Percentiles rank a stretch among this genome's conserved stretches.
Evolutionary conservation across 148 eudicot genomes (phyloP).

Genomic region (Amaranthus hypochondriacus): DNA sequence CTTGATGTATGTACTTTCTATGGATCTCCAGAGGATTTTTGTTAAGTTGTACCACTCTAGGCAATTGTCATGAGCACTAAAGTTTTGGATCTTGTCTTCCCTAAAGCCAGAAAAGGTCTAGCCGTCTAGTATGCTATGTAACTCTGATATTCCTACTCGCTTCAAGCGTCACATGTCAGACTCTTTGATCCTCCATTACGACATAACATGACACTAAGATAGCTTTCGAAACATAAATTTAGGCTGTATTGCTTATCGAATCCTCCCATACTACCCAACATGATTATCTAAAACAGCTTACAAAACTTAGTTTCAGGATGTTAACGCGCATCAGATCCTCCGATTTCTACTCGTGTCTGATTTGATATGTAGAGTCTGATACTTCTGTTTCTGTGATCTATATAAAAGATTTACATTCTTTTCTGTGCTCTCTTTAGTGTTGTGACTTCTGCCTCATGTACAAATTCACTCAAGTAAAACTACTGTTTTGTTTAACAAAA

Average conservation of each 20-base stretch:
- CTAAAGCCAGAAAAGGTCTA: not conserved
- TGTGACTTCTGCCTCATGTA: not conserved
- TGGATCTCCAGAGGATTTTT: not conserved
- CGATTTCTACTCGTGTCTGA: too few relatives aligned
- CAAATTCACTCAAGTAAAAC: not conserved
- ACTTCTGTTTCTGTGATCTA: not conserved
- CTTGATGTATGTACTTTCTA: not conserved
- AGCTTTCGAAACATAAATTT: too few relatives aligned
- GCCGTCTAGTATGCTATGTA: not conserved
- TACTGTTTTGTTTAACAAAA: not conserved
- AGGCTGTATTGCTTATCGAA: too few relatives aligned
- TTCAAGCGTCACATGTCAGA: too few relatives aligned
- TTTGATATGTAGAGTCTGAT: too few relatives aligned
- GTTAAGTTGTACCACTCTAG: not conserved
- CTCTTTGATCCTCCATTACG: too few relatives aligned
- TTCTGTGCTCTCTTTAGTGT: not conserved
- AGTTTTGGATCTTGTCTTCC: not conserved
- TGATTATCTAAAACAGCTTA: too few relatives aligned
- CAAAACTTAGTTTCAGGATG: too few relatives aligned
- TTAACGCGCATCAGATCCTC: too few relatives aligned
- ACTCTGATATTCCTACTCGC: too few relatives aligned
- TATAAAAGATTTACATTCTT: not conserved
- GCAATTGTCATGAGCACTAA: not conserved
- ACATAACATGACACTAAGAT: too few relatives aligned
- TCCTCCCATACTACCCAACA: too few relatives aligned